phyloP scores from a whole-genome alignment of 116 monocot species.

The Zostera marina region DNA sequence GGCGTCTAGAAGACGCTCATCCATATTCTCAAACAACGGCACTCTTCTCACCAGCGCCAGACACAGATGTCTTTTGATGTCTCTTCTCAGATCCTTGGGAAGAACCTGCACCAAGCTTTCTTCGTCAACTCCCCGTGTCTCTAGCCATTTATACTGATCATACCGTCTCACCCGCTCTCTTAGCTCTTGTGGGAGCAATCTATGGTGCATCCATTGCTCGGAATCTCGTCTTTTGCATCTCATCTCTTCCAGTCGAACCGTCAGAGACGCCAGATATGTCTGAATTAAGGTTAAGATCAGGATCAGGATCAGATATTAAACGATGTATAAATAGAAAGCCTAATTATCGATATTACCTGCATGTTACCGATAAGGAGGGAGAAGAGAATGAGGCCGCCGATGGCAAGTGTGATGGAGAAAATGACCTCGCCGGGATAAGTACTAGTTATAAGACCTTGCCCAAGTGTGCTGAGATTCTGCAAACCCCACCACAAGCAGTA shows the following conservation, averaged over 20 bases:
- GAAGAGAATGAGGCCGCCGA: conserved; percentile 76
- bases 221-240: conserved; percentile 55
- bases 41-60: conserved; percentile 19
- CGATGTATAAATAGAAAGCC: background rate
- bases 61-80: conserved; percentile 19
- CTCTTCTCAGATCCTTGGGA: conserved; percentile 18
- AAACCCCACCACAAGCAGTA: conserved; percentile 96
- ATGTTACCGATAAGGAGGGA: conserved; percentile 94
- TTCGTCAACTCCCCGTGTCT: conserved; percentile 20
- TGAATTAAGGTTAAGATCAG: conserved; percentile 4
- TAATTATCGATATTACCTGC: conserved; percentile 12
- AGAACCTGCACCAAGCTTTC: conserved; percentile 15
- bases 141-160: conserved; percentile 16
- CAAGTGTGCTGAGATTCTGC: conserved; percentile 90
- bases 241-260: conserved; percentile 45
- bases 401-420: conserved; percentile 77
- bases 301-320: background rate
- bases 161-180: conserved; percentile 41
- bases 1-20: conserved; percentile 15
- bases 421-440: conserved; percentile 71
- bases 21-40: conserved; percentile 16
- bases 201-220: conserved; percentile 68
- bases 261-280: conserved; percentile 51
- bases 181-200: conserved; percentile 39
- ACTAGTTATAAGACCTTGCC: conserved; percentile 80